A percentile compares a stretch with the other conserved stretches of the same genome.
phyloP scores from a whole-genome alignment of 1,139 yeast genomes.

The Taiozyma sp. region DNA sequence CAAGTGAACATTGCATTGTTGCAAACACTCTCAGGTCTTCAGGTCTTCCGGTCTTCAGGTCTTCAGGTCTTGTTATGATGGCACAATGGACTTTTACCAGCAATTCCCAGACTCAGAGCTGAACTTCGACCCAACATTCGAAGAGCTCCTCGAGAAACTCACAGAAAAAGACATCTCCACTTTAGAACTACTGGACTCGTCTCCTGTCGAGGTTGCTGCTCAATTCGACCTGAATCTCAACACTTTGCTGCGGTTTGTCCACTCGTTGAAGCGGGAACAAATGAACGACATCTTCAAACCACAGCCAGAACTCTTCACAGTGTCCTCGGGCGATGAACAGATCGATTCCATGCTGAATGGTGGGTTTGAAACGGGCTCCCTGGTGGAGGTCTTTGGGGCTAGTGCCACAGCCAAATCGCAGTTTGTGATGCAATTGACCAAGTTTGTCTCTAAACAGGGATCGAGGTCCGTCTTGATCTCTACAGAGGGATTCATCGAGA shows the following conservation, averaged over 20 bases:
- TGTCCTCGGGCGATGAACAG: slow-evolving; percentile 39
- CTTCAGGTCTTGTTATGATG: not conserved
- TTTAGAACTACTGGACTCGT: slow-evolving; percentile 36
- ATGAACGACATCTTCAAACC: slow-evolving; percentile 1
- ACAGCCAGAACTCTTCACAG: not conserved
- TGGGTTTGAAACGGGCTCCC: slow-evolving; percentile 59
- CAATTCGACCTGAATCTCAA: slow-evolving; percentile 34
- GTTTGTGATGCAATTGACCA: slow-evolving; percentile 56
- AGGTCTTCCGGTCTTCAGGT: no score
- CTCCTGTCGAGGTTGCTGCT: slow-evolving; percentile 18
- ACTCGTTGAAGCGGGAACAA: slow-evolving; percentile 20
- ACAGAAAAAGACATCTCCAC: slow-evolving; percentile 29
- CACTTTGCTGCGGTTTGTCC: slow-evolving; percentile 27
- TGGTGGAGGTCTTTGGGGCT: slow-evolving; percentile 81
- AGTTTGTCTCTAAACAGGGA: slow-evolving; percentile 45
- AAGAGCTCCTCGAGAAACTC: slow-evolving; percentile 23
- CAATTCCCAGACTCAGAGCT: slow-evolving; percentile 30
- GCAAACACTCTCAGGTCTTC: no score
- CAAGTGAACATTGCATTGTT: no score
- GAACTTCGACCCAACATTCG: slow-evolving; percentile 27
- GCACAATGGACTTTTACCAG: slow-evolving; percentile 33
- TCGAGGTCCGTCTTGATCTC: slow-evolving; percentile 50
- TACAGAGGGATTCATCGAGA: slow-evolving; percentile 71
- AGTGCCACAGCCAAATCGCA: slow-evolving; percentile 87
- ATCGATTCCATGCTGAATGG: slow-evolving; percentile 59